A percentile compares a stretch with the other conserved stretches of the same genome.
These are phyloP conservation scores for Buxus sempervirens DNA, from an alignment of 164 flowering plant species.

Conservation along the genomic window DNA sequence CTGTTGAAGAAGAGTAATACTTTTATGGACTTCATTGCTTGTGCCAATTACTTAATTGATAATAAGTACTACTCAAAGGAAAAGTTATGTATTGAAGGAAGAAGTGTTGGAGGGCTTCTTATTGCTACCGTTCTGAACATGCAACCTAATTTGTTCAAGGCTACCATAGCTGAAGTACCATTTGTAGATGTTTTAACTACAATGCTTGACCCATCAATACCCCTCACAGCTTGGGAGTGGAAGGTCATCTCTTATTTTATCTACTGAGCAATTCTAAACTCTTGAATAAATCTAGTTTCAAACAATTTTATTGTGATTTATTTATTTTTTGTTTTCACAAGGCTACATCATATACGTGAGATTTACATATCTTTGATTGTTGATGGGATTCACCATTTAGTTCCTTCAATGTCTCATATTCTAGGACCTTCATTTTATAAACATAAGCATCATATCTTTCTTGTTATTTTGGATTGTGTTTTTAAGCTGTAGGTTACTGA, in stretches of 20 bases:
- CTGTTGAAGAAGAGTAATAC: conserved; percentile 80
- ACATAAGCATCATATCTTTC: not conserved
- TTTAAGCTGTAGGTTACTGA: not conserved
- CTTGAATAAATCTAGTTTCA: not conserved
- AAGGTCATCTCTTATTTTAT: conserved; percentile 36
- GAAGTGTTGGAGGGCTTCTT: conserved; percentile 97
- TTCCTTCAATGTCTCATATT: not conserved
- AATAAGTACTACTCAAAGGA: conserved; percentile 72
- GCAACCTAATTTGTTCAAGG: conserved; percentile 93
- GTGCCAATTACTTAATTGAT: conserved; percentile 73
- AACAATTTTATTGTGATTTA: not conserved
- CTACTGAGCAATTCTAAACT: not conserved
- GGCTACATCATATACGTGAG: too few relatives aligned
- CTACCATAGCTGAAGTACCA: conserved; percentile 85
- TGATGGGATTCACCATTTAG: not conserved
- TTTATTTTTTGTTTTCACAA: too few relatives aligned
- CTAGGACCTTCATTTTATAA: too few relatives aligned
- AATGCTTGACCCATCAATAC: conserved; percentile 85
- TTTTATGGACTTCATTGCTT: conserved; percentile 84
- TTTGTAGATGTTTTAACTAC: conserved; percentile 97
- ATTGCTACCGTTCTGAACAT: conserved; percentile 89
- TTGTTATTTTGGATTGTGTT: not conserved
- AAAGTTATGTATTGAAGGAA: conserved; percentile 74
- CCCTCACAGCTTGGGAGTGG: conserved; percentile 63
- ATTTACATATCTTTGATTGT: too few relatives aligned